Evolutionary conservation across 2,329 filamentous ascomycete genomes (phyloP).

Genomic region (Monosporascus sp.): DNA sequence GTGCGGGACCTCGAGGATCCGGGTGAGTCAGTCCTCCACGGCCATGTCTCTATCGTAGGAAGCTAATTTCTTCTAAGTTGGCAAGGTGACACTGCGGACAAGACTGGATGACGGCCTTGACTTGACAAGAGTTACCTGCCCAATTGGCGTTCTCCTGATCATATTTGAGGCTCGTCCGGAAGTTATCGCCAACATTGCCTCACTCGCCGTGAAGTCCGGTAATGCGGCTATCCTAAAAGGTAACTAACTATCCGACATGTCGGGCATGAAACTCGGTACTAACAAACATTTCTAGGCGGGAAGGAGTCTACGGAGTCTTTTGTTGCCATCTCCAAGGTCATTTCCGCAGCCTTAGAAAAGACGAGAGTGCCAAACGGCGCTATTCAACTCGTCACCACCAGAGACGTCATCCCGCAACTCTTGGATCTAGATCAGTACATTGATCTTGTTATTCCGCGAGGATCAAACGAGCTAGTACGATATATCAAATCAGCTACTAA

Average conservation of each 20-base stretch:
- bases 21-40: constrained; percentile 46
- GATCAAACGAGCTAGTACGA: constrained; percentile 82
- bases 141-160: constrained; percentile 94
- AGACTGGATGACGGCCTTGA: constrained; percentile 79
- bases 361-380: constrained; percentile 78
- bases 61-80: constrained; percentile 51
- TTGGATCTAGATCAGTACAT: constrained; percentile 81
- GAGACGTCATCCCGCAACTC: constrained; percentile 85
- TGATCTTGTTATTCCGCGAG: constrained; percentile 90
- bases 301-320: constrained; percentile 97
- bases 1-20: constrained; percentile 82
- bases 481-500: constrained; percentile 87
- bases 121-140: constrained; percentile 84
- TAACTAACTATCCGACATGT: constrained; percentile 15
- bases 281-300: constrained; percentile 51
- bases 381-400: constrained; percentile 88
- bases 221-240: constrained; percentile 96
- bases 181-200: constrained; percentile 97
- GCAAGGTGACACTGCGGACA: constrained; percentile 76
- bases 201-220: constrained; percentile 91
- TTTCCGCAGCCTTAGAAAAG: constrained; percentile 67
- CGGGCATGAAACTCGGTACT: neutral
- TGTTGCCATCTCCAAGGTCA: constrained; percentile 78
- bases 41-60: neutral
- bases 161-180: constrained; percentile 98